Evolutionary conservation across 2,329 filamentous ascomycete genomes (phyloP).

Genomic region (Aspergillus transmontanensis): DNA sequence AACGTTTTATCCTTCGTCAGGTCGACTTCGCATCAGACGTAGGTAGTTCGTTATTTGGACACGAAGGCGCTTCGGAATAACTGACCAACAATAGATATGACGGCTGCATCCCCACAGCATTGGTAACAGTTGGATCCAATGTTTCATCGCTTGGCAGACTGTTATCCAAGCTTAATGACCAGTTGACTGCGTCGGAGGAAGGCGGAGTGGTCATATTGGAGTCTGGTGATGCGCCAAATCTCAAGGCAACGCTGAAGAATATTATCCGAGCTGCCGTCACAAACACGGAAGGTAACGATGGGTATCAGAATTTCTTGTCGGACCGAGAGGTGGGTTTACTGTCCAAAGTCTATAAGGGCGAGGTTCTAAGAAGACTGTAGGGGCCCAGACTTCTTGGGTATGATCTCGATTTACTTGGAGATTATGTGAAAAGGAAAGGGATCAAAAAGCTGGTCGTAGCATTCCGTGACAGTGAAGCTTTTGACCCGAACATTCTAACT

Average conservation of each 20-base stretch:
- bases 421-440: slow-evolving; percentile 42
- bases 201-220: slow-evolving; percentile 45
- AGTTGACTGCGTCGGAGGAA: slow-evolving; percentile 32
- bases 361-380: slow-evolving; percentile 23
- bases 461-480: slow-evolving; percentile 51
- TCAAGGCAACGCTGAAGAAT: slow-evolving; percentile 50
- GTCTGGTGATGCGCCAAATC: slow-evolving; percentile 48
- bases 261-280: slow-evolving; percentile 47
- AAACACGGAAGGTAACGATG: slow-evolving; percentile 40
- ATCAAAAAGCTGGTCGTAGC: slow-evolving; percentile 45
- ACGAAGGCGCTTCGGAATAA: background rate
- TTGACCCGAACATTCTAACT: slow-evolving; percentile 46
- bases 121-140: slow-evolving; percentile 48
- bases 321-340: slow-evolving; percentile 39
- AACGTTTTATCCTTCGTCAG: slow-evolving; percentile 43
- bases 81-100: slow-evolving; percentile 34
- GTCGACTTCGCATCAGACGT: slow-evolving; percentile 38
- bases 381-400: slow-evolving; percentile 47
- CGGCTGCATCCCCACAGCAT: slow-evolving; percentile 44
- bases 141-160: slow-evolving; percentile 44
- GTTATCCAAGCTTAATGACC: slow-evolving; percentile 39
- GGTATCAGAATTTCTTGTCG: slow-evolving; percentile 41
- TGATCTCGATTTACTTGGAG: slow-evolving; percentile 48
- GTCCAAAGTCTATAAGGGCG: background rate
- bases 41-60: slow-evolving; percentile 20